Conservation (phyloP, 176 grass and related monocot species). For the Musa itinerans region DNA sequence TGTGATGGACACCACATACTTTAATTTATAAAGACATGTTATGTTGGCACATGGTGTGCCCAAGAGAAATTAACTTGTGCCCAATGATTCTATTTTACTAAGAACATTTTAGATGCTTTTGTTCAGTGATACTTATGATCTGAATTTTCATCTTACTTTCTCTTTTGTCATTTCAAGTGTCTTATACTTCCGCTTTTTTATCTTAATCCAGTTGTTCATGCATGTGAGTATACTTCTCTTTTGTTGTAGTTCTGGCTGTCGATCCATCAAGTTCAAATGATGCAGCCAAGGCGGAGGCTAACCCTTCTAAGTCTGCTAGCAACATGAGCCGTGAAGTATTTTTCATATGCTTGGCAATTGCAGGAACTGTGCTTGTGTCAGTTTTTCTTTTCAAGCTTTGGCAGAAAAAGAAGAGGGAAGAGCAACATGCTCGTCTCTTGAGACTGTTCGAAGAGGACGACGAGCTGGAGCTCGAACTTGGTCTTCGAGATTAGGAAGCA, state of each 20-base stretch:
- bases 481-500: constrained; percentile 2
- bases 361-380: neutral
- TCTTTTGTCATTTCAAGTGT: no score
- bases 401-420: constrained; percentile 19
- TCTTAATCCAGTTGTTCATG: neutral
- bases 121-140: no score
- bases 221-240: neutral
- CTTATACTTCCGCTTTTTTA: no score
- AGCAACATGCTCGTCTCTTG: constrained; percentile 14
- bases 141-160: no score
- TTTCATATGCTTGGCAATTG: constrained; percentile 1
- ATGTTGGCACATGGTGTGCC: no score
- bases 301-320: neutral
- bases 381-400: constrained; percentile 14
- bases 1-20: no score
- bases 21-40: no score
- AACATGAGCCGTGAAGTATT: neutral
- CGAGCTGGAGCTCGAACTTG: constrained; percentile 17
- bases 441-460: constrained; percentile 21
- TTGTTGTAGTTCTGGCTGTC: neutral
- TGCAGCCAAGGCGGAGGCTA: neutral
- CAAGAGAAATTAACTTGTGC: no score
- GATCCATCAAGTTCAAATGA: constrained; percentile 5
- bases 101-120: no score
- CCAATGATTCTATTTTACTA: no score